phyloP scores from a whole-genome alignment of 768 basidiomycete genomes.

The Termitomyces sp. region DNA sequence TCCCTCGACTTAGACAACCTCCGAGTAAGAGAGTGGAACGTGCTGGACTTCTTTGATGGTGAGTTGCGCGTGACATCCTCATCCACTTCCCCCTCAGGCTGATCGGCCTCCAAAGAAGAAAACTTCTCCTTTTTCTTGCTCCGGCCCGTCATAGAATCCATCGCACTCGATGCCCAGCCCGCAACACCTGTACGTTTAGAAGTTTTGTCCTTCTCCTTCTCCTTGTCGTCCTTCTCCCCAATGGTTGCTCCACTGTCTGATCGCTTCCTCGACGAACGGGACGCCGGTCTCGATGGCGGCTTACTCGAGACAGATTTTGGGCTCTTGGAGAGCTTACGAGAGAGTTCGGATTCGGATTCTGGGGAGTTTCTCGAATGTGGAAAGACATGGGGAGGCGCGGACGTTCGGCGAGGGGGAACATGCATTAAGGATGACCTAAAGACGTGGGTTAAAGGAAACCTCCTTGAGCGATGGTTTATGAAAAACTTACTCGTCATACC shows the following conservation, averaged over 20 bases:
- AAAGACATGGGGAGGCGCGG: conserved; percentile 15
- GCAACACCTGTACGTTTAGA: conserved; percentile 45
- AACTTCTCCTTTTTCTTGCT: conserved; percentile 56
- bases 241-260: conserved; percentile 52
- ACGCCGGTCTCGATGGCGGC: conserved; percentile 50
- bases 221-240: conserved; percentile 31
- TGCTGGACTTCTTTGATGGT: conserved; percentile 23
- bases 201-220: conserved; percentile 38
- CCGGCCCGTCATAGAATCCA: conserved; percentile 56
- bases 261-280: conserved; percentile 63
- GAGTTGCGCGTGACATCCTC: conserved; percentile 17
- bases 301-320: conserved; percentile 41
- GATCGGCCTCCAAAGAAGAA: conserved; percentile 44
- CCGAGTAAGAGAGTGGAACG: conserved; percentile 26
- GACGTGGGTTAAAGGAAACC: background rate
- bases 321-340: conserved; percentile 30
- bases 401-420: conserved; percentile 12
- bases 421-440: conserved; percentile 10
- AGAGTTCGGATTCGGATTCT: conserved; percentile 34
- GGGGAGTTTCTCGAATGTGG: conserved; percentile 14
- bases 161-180: conserved; percentile 68
- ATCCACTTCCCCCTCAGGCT: conserved; percentile 25
- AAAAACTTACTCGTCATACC: conserved; percentile 55
- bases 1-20: conserved; percentile 34
- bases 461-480: background rate